phyloP scores from a whole-genome alignment of 176 grass and related monocot genomes.

The maize (Zea mays) region Zm-B73-REFERENCE-NAM-5.0 NC_050102.1:145330501-145331000 shows the following conservation, averaged over 20 bases:
- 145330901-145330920: background rate
- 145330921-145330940: conserved; percentile 21
- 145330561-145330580: conserved; percentile 84
- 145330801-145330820: conserved; percentile 91
- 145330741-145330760: conserved; percentile 17
- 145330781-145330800: conserved; percentile 91
- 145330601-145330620: conserved; percentile 92
- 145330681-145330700: conserved; percentile 6
- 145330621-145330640: conserved; percentile 88
- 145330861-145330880: conserved; percentile 24
- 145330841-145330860: conserved; percentile 77
- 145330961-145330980: conserved; percentile 92
- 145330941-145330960: conserved; percentile 97
- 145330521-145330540: conserved; percentile 89
- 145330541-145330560: conserved; percentile 93
- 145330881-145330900: background rate
- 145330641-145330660: conserved; percentile 36
- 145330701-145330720: background rate
- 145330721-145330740: background rate
- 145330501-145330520: conserved; percentile 86
- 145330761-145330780: conserved; percentile 21
- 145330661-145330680: conserved; percentile 19
- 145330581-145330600: conserved; percentile 57
- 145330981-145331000: conserved; percentile 94
- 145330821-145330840: conserved; percentile 93